A percentile compares a stretch with the other conserved stretches of the same genome.
phyloP scores from a whole-genome alignment of 2,329 filamentous ascomycete genomes.

The Pseudogymnoascus sp. region DNA sequence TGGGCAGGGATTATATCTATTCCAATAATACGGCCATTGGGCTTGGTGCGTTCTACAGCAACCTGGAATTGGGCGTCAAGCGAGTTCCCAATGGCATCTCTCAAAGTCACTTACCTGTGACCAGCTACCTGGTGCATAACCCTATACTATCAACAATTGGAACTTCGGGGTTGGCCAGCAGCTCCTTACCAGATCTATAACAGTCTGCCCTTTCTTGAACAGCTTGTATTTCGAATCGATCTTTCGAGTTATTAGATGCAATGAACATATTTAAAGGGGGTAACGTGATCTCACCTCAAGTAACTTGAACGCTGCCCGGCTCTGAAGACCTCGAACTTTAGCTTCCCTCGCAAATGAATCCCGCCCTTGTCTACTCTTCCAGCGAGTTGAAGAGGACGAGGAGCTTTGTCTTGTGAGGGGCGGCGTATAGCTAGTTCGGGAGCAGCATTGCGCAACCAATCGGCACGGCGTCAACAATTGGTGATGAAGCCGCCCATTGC shows the following conservation, averaged over 20 bases:
- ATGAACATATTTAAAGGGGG: background rate
- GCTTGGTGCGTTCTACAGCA: conserved; percentile 67
- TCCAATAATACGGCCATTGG: conserved; percentile 72
- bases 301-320: conserved; percentile 87
- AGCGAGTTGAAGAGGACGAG: conserved; percentile 59
- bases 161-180: conserved; percentile 5
- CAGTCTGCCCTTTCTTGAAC: conserved; percentile 72
- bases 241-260: conserved; percentile 33
- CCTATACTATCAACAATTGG: conserved; percentile 34
- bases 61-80: conserved; percentile 46
- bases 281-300: conserved; percentile 52
- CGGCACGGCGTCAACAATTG: background rate
- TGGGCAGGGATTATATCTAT: conserved; percentile 92
- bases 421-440: background rate
- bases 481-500: background rate
- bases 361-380: conserved; percentile 69
- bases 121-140: conserved; percentile 70
- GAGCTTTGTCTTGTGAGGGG: background rate
- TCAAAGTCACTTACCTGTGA: conserved; percentile 44
- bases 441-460: background rate
- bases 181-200: conserved; percentile 70
- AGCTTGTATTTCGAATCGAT: conserved; percentile 75
- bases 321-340: conserved; percentile 72
- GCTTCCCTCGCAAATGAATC: conserved; percentile 70
- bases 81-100: background rate